phyloP scores from a whole-genome alignment of 495 filamentous ascomycete genomes.

The Talaromyces stipitatus region DNA sequence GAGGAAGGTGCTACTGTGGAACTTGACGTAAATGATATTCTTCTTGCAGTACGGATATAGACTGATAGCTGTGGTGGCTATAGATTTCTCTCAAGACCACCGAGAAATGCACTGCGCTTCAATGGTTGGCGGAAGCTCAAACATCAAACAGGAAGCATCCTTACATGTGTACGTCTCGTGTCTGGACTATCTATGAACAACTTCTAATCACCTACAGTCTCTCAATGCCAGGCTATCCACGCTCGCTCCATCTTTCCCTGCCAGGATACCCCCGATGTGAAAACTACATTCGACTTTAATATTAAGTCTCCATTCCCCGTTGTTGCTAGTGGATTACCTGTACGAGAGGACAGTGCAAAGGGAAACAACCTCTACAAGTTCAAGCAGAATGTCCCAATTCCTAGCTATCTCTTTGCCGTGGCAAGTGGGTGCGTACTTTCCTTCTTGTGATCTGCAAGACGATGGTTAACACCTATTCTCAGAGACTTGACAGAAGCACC shows the following conservation, averaged over 20 bases:
- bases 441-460: not conserved
- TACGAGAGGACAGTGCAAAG: constrained; percentile 39
- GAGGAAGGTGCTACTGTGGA: constrained; percentile 55
- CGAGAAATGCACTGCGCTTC: constrained; percentile 78
- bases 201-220: constrained; percentile 42
- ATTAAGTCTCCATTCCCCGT: constrained; percentile 83
- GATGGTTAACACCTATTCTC: not conserved
- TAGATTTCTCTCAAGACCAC: constrained; percentile 63
- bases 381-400: constrained; percentile 83
- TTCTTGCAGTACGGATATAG: constrained; percentile 17
- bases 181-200: not conserved
- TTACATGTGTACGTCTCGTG: constrained; percentile 67
- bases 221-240: constrained; percentile 95
- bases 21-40: constrained; percentile 46
- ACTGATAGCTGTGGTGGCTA: not conserved
- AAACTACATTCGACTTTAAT: constrained; percentile 81
- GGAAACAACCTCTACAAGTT: constrained; percentile 64
- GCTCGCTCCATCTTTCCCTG: constrained; percentile 89
- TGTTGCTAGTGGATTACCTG: constrained; percentile 75
- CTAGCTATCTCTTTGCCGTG: constrained; percentile 87
- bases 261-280: constrained; percentile 94
- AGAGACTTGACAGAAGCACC: constrained; percentile 74
- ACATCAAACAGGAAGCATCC: constrained; percentile 89
- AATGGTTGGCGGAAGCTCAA: constrained; percentile 87
- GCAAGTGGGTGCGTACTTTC: constrained; percentile 57